These are phyloP conservation scores for Diaporthe sp. DNA, from an alignment of 2,329 filamentous ascomycete species.

Conservation along the genomic window DNA sequence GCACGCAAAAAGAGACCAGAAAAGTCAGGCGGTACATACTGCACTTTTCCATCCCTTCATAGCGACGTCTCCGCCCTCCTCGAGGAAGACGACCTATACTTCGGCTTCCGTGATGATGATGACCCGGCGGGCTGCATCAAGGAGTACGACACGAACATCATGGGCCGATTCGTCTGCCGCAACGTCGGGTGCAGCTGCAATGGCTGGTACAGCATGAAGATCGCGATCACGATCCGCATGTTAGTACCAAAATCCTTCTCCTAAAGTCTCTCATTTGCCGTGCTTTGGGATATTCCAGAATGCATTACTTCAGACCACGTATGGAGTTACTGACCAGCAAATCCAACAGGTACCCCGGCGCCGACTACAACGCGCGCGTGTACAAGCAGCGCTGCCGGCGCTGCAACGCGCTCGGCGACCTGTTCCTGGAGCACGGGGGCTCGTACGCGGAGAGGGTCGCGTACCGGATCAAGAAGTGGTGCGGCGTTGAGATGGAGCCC, in stretches of 20 bases:
- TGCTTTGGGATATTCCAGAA: not conserved
- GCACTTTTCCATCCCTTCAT: not conserved
- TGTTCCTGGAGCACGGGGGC: constrained; percentile 40
- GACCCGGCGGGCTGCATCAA: not conserved
- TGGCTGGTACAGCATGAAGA: constrained; percentile 42
- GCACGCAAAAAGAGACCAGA: not conserved
- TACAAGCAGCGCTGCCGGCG: constrained; percentile 46
- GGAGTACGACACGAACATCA: constrained; percentile 41
- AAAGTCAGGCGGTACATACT: not conserved
- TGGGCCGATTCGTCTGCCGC: constrained; percentile 43
- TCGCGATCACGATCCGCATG: constrained; percentile 43
- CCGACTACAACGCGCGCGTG: constrained; percentile 46
- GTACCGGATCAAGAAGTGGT: constrained; percentile 48
- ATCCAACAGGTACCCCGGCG: constrained; percentile 32
- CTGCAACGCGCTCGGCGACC: constrained; percentile 43
- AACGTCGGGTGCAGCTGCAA: constrained; percentile 32
- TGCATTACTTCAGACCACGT: not conserved
- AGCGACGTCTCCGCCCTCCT: constrained; percentile 5
- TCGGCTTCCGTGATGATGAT: constrained; percentile 4
- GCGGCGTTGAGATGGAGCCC: constrained; percentile 39
- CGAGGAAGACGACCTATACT: constrained; percentile 23
- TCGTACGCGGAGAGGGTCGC: constrained; percentile 47
- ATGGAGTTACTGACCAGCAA: not conserved
- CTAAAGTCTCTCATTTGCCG: no score
- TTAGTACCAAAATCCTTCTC: not conserved